phyloP scores from a whole-genome alignment of 1,139 yeast genomes.

The Hyphopichia burtonii region DNA sequence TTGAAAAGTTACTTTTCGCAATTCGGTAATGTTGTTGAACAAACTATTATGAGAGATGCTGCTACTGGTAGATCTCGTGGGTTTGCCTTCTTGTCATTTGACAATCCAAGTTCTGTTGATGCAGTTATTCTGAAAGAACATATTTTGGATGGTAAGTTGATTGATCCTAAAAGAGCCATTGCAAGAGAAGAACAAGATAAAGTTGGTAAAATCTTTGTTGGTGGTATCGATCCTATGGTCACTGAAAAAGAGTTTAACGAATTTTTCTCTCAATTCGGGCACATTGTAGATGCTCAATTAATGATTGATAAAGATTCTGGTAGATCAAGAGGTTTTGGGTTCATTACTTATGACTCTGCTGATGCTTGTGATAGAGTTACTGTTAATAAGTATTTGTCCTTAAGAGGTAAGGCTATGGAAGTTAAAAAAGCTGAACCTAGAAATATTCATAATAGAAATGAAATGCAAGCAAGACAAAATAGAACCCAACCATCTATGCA shows the following conservation, averaged over 20 bases:
- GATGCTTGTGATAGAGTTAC: constrained; percentile 93
- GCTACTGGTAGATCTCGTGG: constrained; percentile 94
- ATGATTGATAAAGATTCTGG: constrained; percentile 99
- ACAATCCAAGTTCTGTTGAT: constrained; percentile 78
- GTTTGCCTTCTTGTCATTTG: constrained; percentile 91
- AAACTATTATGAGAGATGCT: constrained; percentile 92
- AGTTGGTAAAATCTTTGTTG: constrained; percentile 96
- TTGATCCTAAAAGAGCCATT: constrained; percentile 97
- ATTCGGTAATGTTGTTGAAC: constrained; percentile 87
- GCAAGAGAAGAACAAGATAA: constrained; percentile 98
- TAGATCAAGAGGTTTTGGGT: constrained; percentile 96
- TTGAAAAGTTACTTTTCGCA: constrained; percentile 80
- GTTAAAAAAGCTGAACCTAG: constrained; percentile 99
- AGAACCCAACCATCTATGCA: constrained; percentile 25
- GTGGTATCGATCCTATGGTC: constrained; percentile 96
- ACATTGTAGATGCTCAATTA: constrained; percentile 92
- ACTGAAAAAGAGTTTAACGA: constrained; percentile 88
- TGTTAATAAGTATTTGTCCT: constrained; percentile 74
- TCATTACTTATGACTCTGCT: constrained; percentile 93
- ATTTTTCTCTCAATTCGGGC: constrained; percentile 88
- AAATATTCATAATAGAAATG: constrained; percentile 47
- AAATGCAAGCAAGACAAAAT: constrained; percentile 39
- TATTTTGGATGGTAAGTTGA: constrained; percentile 90
- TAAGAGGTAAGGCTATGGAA: constrained; percentile 91
- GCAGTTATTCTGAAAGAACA: constrained; percentile 87